Evolutionary conservation across 2,329 filamentous ascomycete species (phyloP).

Genomic region (Alternaria viburni): DNA sequence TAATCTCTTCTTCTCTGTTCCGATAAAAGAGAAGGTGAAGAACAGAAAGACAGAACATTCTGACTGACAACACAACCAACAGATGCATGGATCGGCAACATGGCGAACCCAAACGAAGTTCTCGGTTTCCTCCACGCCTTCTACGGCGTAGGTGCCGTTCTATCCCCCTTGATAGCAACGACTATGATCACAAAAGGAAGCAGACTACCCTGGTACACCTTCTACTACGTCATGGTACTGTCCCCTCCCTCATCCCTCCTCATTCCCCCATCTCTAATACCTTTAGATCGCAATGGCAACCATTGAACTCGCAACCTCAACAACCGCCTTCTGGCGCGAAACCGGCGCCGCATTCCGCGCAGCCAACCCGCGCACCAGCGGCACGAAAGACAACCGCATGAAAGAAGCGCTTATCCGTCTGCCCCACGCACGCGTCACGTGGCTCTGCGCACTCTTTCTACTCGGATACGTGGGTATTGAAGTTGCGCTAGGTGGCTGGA

Average conservation of each 20-base stretch:
- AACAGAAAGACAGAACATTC: neutral
- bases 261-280: neutral
- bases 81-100: conserved; percentile 69
- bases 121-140: conserved; percentile 74
- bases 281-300: conserved; percentile 59
- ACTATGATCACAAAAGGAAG: conserved; percentile 70
- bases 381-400: conserved; percentile 57
- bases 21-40: neutral
- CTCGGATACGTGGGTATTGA: conserved; percentile 81
- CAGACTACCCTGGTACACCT: conserved; percentile 69
- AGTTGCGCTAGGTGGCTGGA: conserved; percentile 79
- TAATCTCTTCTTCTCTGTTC: neutral
- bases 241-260: neutral
- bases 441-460: conserved; percentile 76
- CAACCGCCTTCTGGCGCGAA: conserved; percentile 68
- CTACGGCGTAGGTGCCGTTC: conserved; percentile 74
- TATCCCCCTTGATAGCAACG: conserved; percentile 74
- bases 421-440: conserved; percentile 65
- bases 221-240: conserved; percentile 77
- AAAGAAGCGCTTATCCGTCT: conserved; percentile 56
- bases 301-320: conserved; percentile 62
- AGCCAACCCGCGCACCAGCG: conserved; percentile 53
- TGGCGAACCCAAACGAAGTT: conserved; percentile 75
- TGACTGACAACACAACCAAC: neutral
- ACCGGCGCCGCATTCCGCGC: conserved; percentile 65